phyloP scores from a whole-genome alignment of 805 yeast genomes.

The Clavispora phyllophila region DNA sequence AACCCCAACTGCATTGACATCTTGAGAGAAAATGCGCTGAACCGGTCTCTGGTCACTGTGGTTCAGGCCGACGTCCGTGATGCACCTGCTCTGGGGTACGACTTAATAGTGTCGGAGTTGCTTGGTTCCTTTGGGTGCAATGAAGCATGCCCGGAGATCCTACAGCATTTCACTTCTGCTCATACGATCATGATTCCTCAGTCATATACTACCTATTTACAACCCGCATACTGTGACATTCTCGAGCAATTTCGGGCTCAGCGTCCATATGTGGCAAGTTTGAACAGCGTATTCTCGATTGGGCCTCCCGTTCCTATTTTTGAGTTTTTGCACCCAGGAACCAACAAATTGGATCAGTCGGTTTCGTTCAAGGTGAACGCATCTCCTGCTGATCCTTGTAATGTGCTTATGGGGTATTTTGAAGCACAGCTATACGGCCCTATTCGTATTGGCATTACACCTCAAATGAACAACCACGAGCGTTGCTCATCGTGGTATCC shows the following conservation, averaged over 20 bases:
- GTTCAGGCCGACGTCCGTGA: conserved; percentile 55
- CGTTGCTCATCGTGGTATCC: conserved; percentile 38
- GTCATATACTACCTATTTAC: conserved; percentile 52
- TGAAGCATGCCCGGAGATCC: conserved; percentile 81
- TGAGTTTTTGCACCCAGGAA: conserved; percentile 54
- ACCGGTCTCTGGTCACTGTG: conserved; percentile 38
- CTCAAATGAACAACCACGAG: conserved; percentile 9
- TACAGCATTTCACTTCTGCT: conserved; percentile 35
- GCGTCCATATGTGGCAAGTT: conserved; percentile 21
- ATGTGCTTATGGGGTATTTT: conserved; percentile 75
- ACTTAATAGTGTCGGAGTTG: conserved; percentile 73
- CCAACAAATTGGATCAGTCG: conserved; percentile 16
- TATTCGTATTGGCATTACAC: conserved; percentile 43
- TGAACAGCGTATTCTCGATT: conserved; percentile 12
- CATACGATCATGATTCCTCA: conserved; percentile 35
- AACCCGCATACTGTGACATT: conserved; percentile 55
- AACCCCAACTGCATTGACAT: conserved; percentile 55
- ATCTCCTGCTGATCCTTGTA: conserved; percentile 38
- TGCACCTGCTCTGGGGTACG: conserved; percentile 18
- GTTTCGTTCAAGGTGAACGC: conserved; percentile 41
- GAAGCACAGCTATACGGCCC: conserved; percentile 63
- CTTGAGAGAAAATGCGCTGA: conserved; percentile 19
- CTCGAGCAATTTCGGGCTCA: neutral
- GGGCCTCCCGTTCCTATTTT: conserved; percentile 50
- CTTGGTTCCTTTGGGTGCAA: conserved; percentile 92